Base-by-base conservation (phyloP, 2,329 filamentous ascomycete species). In the Neofusicoccum parvum region DNA sequence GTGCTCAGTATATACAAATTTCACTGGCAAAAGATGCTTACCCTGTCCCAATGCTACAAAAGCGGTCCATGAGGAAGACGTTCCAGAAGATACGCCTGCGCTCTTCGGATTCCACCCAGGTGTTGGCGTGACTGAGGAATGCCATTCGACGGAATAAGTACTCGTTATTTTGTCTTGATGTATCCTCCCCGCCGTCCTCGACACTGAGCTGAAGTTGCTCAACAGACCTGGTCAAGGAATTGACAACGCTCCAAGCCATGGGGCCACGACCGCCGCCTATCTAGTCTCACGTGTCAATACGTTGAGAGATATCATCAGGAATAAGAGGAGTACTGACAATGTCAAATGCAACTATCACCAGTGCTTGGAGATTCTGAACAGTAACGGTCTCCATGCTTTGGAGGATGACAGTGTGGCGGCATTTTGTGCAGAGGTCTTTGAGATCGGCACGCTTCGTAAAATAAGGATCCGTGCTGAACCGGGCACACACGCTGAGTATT, bases 41-140 rank as follows among this genome's bases (percentile, higher is more conserved):
- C 56, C 56, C 56, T 3, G 73, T 78, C 2, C 74, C 73, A 12
- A 77, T 69, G 50, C 73, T 76, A 64, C 75, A 77, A 53, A 78
- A 78, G 5, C 76, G 68, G 63, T 79, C 77, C 70, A 78, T 74
- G 2, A 78, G 54, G 48, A 79, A 78, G 0, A 78, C 72, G 4
- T 73, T 75, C 76, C 76, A 79, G 65, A 79, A 79, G 0, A 78
- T 71, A 10, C 77, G 70, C n/a, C 77, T 66, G 9, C 75, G 70
- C 58, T 79, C 77, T 65, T 79, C 77, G 3, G 65, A 65, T 64
- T 79, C 73, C 15, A 68, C 67, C 77, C 76, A 79, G 37, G 37
- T 72, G 2, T 70, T 68, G 2, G 70, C 72, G 0, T 72, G 68
- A 45, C 68, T 53, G 0, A 81, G 70, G 39, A 81, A 81, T 0